Conservation (phyloP, 495 filamentous ascomycete genomes). For the Aspergillus homomorphus region DNA sequence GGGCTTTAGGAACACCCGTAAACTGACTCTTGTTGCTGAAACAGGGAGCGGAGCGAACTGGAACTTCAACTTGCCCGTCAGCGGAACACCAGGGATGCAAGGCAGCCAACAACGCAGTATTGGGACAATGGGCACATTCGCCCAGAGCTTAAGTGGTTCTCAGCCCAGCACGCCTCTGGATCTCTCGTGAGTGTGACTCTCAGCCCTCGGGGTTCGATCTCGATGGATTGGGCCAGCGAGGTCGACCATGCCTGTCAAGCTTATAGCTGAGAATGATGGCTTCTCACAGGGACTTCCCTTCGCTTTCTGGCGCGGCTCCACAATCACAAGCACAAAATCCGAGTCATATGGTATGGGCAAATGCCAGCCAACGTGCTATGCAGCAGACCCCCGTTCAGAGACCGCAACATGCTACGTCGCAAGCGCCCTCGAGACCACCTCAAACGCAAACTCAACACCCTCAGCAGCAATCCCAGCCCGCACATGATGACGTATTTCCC, state of each 20-base stretch:
- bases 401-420: slow-evolving; percentile 55
- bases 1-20: slow-evolving; percentile 7
- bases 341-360: slow-evolving; percentile 66
- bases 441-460: slow-evolving; percentile 52
- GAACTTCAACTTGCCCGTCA: slow-evolving; percentile 75
- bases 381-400: slow-evolving; percentile 65
- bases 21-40: slow-evolving; percentile 36
- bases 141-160: slow-evolving; percentile 74
- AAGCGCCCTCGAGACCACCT: slow-evolving; percentile 45
- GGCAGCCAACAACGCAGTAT: slow-evolving; percentile 60
- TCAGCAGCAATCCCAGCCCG: slow-evolving; percentile 58
- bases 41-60: slow-evolving; percentile 66
- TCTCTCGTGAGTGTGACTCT: slow-evolving; percentile 64
- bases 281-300: slow-evolving; percentile 72
- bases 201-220: neutral
- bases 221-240: slow-evolving; percentile 6
- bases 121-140: slow-evolving; percentile 67
- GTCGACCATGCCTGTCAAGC: neutral
- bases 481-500: slow-evolving; percentile 54
- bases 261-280: slow-evolving; percentile 19
- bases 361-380: slow-evolving; percentile 51
- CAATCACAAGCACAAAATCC: slow-evolving; percentile 57
- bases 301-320: slow-evolving; percentile 69
- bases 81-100: slow-evolving; percentile 58
- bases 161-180: slow-evolving; percentile 74